Conservation (phyloP, 495 filamentous ascomycete species). For the Penicillium pancosmium region DNA sequence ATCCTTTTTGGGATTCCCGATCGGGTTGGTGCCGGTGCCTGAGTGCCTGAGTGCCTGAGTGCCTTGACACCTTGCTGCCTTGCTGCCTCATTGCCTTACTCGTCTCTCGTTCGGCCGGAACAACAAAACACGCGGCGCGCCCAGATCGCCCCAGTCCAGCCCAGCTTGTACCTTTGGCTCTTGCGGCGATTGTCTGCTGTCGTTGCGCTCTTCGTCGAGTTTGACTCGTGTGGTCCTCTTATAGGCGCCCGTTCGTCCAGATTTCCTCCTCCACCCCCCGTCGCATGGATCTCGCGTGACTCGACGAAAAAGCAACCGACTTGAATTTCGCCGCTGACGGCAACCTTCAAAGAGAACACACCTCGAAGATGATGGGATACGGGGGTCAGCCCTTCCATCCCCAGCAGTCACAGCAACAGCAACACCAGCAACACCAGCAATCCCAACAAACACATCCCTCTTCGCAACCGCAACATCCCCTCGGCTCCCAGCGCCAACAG, state of each 20-base stretch:
- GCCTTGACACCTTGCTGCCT: slow-evolving; percentile 10
- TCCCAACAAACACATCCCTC: slow-evolving; percentile 30
- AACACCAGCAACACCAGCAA: slow-evolving; percentile 23
- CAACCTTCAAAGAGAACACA: slow-evolving; percentile 17
- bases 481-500: slow-evolving; percentile 15
- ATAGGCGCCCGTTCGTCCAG: background rate
- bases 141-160: slow-evolving; percentile 14
- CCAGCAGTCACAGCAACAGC: slow-evolving; percentile 31
- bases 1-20: slow-evolving; percentile 19
- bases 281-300: slow-evolving; percentile 24
- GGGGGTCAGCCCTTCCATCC: slow-evolving; percentile 38
- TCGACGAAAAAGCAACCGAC: slow-evolving; percentile 4
- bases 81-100: slow-evolving; percentile 16
- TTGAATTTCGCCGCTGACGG: slow-evolving; percentile 21
- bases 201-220: background rate
- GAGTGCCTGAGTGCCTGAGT: slow-evolving; percentile 16
- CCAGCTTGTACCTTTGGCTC: background rate
- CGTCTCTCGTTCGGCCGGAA: slow-evolving; percentile 16
- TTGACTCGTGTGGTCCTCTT: background rate
- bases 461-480: slow-evolving; percentile 31
- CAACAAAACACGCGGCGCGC: slow-evolving; percentile 39
- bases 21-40: no score
- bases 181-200: slow-evolving; percentile 8
- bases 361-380: slow-evolving; percentile 37
- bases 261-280: background rate